Evolutionary conservation across 371 early-diverging fungal genomes (phyloP).

Genomic region (Mucor velutinosus): DNA sequence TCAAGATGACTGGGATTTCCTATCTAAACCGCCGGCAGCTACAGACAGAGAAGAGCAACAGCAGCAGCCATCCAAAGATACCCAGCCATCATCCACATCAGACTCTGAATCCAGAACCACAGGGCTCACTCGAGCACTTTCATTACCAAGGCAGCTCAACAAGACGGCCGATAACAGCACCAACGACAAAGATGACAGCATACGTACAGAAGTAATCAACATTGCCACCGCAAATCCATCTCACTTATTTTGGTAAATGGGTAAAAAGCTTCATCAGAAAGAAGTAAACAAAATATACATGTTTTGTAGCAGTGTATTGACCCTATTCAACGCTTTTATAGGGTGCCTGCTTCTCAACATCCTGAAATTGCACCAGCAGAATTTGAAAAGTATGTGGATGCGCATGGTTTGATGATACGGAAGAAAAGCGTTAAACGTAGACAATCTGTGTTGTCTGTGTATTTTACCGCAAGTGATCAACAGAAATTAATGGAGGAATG

Average conservation of each 20-base stretch:
- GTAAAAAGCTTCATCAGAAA: conserved; percentile 2
- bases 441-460: conserved; percentile 54
- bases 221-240: conserved; percentile 49
- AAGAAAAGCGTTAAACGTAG: conserved; percentile 38
- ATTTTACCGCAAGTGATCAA: conserved; percentile 47
- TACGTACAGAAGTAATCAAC: conserved; percentile 41
- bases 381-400: conserved; percentile 53
- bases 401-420: conserved; percentile 40
- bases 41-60: not conserved
- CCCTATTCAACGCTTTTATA: conserved; percentile 3
- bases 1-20: conserved; percentile 13
- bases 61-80: conserved; percentile 1
- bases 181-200: conserved; percentile 10
- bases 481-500: conserved; percentile 30
- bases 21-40: not conserved
- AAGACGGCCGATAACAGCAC: not conserved
- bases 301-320: not conserved
- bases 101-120: conserved; percentile 18
- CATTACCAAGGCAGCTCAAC: conserved; percentile 26
- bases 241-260: conserved; percentile 53
- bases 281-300: not conserved
- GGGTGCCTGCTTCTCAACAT: conserved; percentile 68
- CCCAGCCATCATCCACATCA: conserved; percentile 2
- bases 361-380: conserved; percentile 65
- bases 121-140: conserved; percentile 29